Percentiles rank a stretch among this genome's conserved stretches.
Conservation (phyloP, 495 filamentous ascomycete genomes). For the Xylaria palmicola region DNA sequence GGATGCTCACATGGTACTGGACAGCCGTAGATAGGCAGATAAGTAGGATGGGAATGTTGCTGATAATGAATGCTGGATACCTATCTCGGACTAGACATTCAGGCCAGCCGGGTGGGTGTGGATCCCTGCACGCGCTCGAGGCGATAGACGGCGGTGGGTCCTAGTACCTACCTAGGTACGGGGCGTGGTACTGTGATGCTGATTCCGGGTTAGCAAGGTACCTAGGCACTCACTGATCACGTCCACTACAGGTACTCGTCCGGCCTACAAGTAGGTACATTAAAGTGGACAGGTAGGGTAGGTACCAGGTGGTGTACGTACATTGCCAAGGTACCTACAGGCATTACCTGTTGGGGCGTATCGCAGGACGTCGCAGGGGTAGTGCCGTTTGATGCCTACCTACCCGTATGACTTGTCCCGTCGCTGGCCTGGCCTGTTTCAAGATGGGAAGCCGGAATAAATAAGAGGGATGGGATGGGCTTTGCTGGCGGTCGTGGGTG, state of each 20-base stretch:
- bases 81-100: slow-evolving; percentile 1
- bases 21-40: not conserved
- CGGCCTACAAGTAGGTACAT: too few species aligned
- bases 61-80: slow-evolving; percentile 11
- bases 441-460: not conserved
- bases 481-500: slow-evolving; percentile 7
- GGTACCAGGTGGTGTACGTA: not conserved
- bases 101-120: slow-evolving; percentile 9
- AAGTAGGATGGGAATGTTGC: slow-evolving; percentile 1
- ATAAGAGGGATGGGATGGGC: too few species aligned
- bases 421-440: not conserved
- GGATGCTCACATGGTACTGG: not conserved
- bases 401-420: slow-evolving; percentile 5
- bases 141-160: not conserved
- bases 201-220: too few species aligned
- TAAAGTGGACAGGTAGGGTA: not conserved
- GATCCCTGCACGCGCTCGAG: slow-evolving; percentile 13
- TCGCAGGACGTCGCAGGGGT: not conserved
- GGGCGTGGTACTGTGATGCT: too few species aligned
- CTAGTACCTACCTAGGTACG: too few species aligned
- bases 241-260: too few species aligned
- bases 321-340: not conserved
- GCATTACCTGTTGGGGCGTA: not conserved
- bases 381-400: not conserved
- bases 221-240: too few species aligned